Evolutionary conservation across 441 rosid genomes (phyloP).

Genomic region (Biscutella auriculata): DNA sequence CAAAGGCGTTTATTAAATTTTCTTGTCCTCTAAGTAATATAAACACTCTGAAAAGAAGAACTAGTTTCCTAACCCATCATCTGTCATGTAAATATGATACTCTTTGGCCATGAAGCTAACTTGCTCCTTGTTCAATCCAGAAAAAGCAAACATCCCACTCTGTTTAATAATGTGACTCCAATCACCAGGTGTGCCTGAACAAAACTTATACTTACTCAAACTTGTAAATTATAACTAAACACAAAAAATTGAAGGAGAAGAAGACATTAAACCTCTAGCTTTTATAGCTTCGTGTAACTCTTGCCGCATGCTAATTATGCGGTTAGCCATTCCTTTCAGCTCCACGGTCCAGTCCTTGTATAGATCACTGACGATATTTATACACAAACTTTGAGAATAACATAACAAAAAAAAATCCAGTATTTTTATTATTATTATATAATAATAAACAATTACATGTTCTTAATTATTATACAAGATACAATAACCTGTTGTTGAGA

Average conservation of each 20-base stretch:
- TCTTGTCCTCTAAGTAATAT: too few species aligned
- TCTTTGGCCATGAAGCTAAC: conserved; percentile 61
- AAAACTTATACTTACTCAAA: too few species aligned
- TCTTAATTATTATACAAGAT: too few species aligned
- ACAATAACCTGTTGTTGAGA: conserved; percentile 56
- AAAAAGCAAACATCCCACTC: conserved; percentile 76
- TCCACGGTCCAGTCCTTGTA: conserved; percentile 51
- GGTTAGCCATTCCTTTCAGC: conserved; percentile 61
- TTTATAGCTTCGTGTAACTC: conserved; percentile 40
- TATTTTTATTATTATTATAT: too few species aligned
- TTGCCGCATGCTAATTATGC: conserved; percentile 54
- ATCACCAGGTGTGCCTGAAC: conserved; percentile 73
- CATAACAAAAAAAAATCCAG: too few species aligned
- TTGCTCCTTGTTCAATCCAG: conserved; percentile 61
- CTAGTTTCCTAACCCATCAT: conserved; percentile 41
- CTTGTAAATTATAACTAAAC: too few species aligned
- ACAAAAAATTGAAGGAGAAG: too few species aligned
- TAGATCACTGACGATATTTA: conserved; percentile 30
- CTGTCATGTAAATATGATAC: conserved; percentile 61
- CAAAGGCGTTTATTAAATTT: too few species aligned
- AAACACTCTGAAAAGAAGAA: too few species aligned
- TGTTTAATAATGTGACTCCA: conserved; percentile 81
- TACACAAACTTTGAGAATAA: too few species aligned
- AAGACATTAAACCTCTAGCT: conserved; percentile 35
- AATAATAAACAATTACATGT: too few species aligned